A percentile compares a stretch with the other conserved stretches of the same genome.
Evolutionary conservation across 23 red algal species (phyloP).

Genomic region (Gracilaria caudata): DNA sequence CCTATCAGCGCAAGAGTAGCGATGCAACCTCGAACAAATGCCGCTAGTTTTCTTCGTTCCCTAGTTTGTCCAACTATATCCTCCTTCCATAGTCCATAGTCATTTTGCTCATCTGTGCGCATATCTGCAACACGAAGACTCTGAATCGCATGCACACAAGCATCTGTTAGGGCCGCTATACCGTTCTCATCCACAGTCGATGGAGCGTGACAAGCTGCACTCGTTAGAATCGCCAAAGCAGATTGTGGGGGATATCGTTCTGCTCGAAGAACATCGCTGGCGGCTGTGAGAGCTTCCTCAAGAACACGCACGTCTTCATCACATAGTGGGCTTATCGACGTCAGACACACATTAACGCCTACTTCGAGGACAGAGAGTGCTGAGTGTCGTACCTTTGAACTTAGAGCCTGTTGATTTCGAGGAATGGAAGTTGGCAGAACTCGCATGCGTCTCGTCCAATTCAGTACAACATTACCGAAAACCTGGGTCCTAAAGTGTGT

Average conservation of each 20-base stretch:
- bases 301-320: conserved; percentile 19
- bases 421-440: background rate
- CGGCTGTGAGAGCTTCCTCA: conserved; percentile 12
- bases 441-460: conserved; percentile 25
- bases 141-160: conserved; percentile 18
- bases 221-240: conserved; percentile 14
- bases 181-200: conserved; percentile 16
- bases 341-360: conserved; percentile 23
- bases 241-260: background rate
- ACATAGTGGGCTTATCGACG: background rate
- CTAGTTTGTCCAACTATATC: background rate
- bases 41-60: conserved; percentile 15
- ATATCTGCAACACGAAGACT: conserved; percentile 9
- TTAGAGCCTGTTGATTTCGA: background rate
- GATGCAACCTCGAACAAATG: conserved; percentile 23
- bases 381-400: conserved; percentile 6
- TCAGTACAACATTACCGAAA: conserved; percentile 5
- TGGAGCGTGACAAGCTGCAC: conserved; percentile 20
- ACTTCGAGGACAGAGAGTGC: conserved; percentile 21
- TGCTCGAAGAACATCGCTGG: background rate
- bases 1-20: conserved; percentile 8
- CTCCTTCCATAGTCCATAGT: background rate
- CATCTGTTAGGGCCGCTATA: conserved; percentile 14
- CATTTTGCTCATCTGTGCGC: background rate
- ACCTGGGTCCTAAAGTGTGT: background rate